A percentile compares a stretch with the other conserved stretches of the same genome.
phyloP scores from a whole-genome alignment of 2,329 filamentous ascomycete genomes.

The Epichloe coenophiala region DNA sequence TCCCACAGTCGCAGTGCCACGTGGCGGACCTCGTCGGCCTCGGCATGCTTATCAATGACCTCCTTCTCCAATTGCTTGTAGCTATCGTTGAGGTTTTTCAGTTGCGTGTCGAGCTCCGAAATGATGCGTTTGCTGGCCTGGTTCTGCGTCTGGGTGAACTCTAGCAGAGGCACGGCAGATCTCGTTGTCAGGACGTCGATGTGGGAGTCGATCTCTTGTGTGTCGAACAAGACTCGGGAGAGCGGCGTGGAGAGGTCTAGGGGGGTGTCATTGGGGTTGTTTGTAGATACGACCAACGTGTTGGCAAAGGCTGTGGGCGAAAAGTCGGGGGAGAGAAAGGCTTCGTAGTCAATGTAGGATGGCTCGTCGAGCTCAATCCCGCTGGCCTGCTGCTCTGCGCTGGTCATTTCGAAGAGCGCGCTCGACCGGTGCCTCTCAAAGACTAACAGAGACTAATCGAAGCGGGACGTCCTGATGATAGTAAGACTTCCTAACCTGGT shows the following conservation, averaged over 20 bases:
- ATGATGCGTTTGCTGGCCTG: constrained; percentile 61
- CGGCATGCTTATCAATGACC: constrained; percentile 72
- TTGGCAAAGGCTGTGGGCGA: constrained; percentile 76
- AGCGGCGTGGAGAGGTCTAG: constrained; percentile 93
- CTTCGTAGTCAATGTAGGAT: constrained; percentile 92
- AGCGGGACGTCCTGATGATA: too few relatives aligned
- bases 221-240: constrained; percentile 86
- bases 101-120: constrained; percentile 63
- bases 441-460: too few relatives aligned
- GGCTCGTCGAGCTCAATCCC: constrained; percentile 37
- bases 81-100: constrained; percentile 67
- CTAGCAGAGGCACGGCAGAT: constrained; percentile 66
- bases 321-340: constrained; percentile 71
- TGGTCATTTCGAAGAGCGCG: not conserved
- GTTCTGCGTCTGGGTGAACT: constrained; percentile 63
- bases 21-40: constrained; percentile 67
- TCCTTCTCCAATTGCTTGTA: constrained; percentile 79
- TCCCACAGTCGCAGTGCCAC: constrained; percentile 70
- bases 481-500: too few relatives aligned
- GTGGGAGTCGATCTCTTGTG: constrained; percentile 92
- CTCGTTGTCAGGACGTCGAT: constrained; percentile 82
- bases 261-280: constrained; percentile 75
- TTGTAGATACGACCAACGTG: constrained; percentile 73
- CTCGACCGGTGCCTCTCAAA: too few relatives aligned
- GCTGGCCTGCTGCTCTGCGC: not conserved